These are phyloP conservation scores for Davidsoniella virescens DNA, from an alignment of 2,329 filamentous ascomycete species.

Conservation along the genomic window DNA sequence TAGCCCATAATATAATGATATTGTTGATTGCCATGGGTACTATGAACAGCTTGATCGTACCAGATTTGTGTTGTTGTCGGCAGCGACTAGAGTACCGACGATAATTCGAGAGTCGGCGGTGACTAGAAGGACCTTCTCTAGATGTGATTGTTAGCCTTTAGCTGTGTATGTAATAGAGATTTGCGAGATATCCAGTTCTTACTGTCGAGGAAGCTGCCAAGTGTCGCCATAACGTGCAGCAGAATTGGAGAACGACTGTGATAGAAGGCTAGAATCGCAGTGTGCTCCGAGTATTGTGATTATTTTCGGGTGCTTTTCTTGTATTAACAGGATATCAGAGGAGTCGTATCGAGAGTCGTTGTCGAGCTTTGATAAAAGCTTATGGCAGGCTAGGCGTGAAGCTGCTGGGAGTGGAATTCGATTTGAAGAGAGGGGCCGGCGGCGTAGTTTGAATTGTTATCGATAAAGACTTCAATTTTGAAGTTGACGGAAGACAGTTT, in stretches of 20 bases:
- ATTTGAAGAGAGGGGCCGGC: no score
- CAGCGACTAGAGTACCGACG: constrained; percentile 66
- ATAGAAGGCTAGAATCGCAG: no score
- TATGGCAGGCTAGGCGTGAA: no score
- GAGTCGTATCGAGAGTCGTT: no score
- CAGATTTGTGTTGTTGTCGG: constrained; percentile 85
- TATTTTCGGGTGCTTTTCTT: no score
- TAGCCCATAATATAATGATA: background rate
- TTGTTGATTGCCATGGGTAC: background rate
- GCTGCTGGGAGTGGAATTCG: no score
- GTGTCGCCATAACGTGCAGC: constrained; percentile 23
- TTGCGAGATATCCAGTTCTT: constrained; percentile 13
- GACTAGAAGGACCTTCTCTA: constrained; percentile 82
- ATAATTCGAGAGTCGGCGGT: constrained; percentile 84
- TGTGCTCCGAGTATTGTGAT: no score
- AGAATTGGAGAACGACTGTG: background rate
- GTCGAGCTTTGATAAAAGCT: no score
- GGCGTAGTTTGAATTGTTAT: no score
- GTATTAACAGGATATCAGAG: no score
- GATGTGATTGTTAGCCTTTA: background rate
- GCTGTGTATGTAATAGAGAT: background rate
- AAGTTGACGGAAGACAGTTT: no score
- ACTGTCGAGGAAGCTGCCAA: constrained; percentile 31
- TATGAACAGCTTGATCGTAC: constrained; percentile 24
- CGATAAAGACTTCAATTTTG: no score